phyloP scores from a whole-genome alignment of 495 filamentous ascomycete genomes.

The Penicillium macrosclerotiorum region DNA sequence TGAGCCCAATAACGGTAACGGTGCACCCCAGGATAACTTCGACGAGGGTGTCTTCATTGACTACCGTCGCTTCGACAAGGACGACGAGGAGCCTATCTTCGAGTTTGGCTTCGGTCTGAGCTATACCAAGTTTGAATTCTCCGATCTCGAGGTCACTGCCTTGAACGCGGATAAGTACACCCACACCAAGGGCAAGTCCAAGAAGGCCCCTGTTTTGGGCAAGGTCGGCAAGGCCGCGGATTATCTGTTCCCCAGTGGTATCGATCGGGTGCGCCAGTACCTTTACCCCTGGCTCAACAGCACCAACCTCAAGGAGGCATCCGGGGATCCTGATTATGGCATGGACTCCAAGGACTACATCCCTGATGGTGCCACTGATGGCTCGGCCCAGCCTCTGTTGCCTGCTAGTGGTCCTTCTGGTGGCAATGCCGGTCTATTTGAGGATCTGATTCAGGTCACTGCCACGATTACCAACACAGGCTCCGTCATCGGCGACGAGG shows the following conservation, averaged over 20 bases:
- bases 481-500: slow-evolving; percentile 68
- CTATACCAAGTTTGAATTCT: slow-evolving; percentile 85
- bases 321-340: slow-evolving; percentile 68
- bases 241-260: slow-evolving; percentile 70
- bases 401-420: slow-evolving; percentile 66
- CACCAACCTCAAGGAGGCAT: slow-evolving; percentile 61
- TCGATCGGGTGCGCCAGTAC: slow-evolving; percentile 55
- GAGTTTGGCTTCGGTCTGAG: slow-evolving; percentile 91
- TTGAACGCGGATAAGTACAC: slow-evolving; percentile 56
- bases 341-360: slow-evolving; percentile 58
- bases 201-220: slow-evolving; percentile 67
- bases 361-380: slow-evolving; percentile 63
- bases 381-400: slow-evolving; percentile 65
- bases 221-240: slow-evolving; percentile 62
- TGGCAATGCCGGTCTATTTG: slow-evolving; percentile 79
- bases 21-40: slow-evolving; percentile 77
- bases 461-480: slow-evolving; percentile 85
- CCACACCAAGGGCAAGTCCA: slow-evolving; percentile 65
- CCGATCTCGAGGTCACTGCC: slow-evolving; percentile 63
- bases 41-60: slow-evolving; percentile 89
- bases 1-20: slow-evolving; percentile 65
- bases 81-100: slow-evolving; percentile 70
- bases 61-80: slow-evolving; percentile 85
- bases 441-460: slow-evolving; percentile 73
- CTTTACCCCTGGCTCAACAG: slow-evolving; percentile 93